phyloP scores from a whole-genome alignment of 1,139 yeast species.

The Yamadazyma dushanensis region DNA sequence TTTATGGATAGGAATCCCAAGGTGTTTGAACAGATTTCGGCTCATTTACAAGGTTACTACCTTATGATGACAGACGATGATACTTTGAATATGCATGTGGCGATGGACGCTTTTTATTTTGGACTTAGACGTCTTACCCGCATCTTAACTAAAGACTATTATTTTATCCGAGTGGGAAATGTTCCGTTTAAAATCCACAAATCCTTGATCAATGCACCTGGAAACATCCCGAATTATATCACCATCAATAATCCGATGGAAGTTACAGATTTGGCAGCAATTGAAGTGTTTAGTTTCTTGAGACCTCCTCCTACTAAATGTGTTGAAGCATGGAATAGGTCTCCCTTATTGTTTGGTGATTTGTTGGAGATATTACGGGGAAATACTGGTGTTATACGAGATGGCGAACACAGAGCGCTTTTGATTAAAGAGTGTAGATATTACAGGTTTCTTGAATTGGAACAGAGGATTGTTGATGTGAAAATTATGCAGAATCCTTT shows the following conservation, averaged over 20 bases:
- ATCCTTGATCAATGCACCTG: constrained; percentile 50
- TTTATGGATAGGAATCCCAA: constrained; percentile 77
- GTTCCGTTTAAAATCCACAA: constrained; percentile 59
- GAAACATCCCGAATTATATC: constrained; percentile 78
- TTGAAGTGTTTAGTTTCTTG: constrained; percentile 42
- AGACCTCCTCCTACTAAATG: constrained; percentile 82
- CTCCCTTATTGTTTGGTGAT: constrained; percentile 60
- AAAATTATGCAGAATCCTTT: constrained; percentile 54
- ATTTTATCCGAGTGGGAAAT: constrained; percentile 64
- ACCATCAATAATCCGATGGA: constrained; percentile 57
- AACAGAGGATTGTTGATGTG: constrained; percentile 64
- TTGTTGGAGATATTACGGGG: constrained; percentile 60
- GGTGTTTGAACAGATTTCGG: constrained; percentile 63
- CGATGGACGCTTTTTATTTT: constrained; percentile 75
- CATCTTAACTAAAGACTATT: constrained; percentile 49
- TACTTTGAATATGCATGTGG: constrained; percentile 58
- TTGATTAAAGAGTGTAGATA: constrained; percentile 71
- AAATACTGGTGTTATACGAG: constrained; percentile 41
- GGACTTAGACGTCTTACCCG: constrained; percentile 57
- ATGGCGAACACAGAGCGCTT: constrained; percentile 55
- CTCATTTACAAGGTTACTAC: constrained; percentile 79
- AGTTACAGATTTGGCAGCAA: constrained; percentile 9
- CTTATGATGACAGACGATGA: constrained; percentile 54
- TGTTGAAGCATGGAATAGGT: constrained; percentile 50
- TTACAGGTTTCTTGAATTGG: constrained; percentile 73